Conservation (phyloP, 1,284 basidiomycete species). For the Ceratobasidium sp. region DNA sequence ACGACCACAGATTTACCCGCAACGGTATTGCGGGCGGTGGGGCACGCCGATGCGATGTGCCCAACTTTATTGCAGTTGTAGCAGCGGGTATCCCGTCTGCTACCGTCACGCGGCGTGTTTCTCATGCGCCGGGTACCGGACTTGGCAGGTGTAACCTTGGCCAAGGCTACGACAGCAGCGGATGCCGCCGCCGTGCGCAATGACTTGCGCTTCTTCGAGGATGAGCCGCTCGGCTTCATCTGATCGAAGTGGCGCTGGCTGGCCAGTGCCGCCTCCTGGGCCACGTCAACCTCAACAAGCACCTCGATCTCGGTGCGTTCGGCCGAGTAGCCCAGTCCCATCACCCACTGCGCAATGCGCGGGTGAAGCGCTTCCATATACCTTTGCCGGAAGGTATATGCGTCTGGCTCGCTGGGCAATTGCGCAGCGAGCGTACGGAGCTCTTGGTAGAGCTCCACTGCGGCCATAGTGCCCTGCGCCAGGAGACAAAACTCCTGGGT, state of each 20-base stretch:
- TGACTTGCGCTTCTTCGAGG: too few relatives aligned
- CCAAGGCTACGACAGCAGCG: too few relatives aligned
- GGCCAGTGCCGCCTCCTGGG: neutral
- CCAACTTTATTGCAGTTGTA: neutral
- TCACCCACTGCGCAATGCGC: neutral
- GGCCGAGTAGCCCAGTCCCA: neutral
- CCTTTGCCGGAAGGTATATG: neutral
- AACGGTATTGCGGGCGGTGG: neutral
- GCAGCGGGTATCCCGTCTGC: neutral
- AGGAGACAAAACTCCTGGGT: neutral
- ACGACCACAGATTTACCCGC: neutral
- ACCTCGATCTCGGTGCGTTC: neutral
- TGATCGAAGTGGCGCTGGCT: neutral
- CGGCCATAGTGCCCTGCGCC: neutral
- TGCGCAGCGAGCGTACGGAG: neutral
- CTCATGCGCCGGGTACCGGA: too few relatives aligned
- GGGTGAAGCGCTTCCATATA: neutral
- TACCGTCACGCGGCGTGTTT: too few relatives aligned
- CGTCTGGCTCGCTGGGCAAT: neutral
- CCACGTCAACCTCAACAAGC: neutral
- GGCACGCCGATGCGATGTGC: neutral
- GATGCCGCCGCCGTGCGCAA: too few relatives aligned
- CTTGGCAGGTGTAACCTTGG: too few relatives aligned
- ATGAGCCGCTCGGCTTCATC: too few relatives aligned
- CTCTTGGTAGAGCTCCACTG: neutral